A percentile compares a stretch with the other conserved stretches of the same genome.
These are phyloP conservation scores for Leptographium wingfieldii DNA, from an alignment of 2,329 filamentous ascomycete genomes.

Conservation along the genomic window DNA sequence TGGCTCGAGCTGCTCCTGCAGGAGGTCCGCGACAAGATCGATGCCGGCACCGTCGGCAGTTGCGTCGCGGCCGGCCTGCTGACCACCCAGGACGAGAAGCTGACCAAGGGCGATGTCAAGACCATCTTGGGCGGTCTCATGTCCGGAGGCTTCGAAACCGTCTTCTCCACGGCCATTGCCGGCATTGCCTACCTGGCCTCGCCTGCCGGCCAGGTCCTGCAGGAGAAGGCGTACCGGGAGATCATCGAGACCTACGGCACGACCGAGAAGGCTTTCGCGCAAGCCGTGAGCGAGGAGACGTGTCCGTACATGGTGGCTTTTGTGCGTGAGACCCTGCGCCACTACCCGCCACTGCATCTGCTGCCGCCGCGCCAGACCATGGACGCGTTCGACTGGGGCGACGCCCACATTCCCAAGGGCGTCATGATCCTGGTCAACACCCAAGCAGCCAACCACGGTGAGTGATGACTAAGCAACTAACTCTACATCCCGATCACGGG, in stretches of 20 bases:
- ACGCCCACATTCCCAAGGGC: neutral
- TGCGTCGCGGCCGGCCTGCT: constrained; percentile 1
- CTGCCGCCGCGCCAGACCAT: neutral
- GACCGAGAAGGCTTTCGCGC: neutral
- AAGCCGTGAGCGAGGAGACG: neutral
- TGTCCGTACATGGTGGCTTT: neutral
- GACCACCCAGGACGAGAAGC: neutral
- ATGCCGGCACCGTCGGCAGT: neutral
- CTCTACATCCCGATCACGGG: too few relatives aligned
- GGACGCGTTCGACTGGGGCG: neutral
- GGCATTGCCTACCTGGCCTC: neutral
- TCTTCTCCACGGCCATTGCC: constrained; percentile 1
- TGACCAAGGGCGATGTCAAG: neutral
- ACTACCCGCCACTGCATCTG: constrained; percentile 1
- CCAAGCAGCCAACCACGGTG: constrained; percentile 1
- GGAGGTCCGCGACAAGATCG: neutral
- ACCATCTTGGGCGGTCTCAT: constrained; percentile 5
- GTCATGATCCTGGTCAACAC: neutral
- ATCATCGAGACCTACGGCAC: neutral
- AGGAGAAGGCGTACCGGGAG: constrained; percentile 2
- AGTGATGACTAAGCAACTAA: neutral
- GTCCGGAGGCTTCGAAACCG: constrained; percentile 5
- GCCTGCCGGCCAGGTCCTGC: neutral
- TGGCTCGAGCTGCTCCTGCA: constrained; percentile 1
- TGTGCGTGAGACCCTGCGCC: constrained; percentile 2